Conservation (phyloP, 345 rosid genomes). For the Acer yangbiense region DNA sequence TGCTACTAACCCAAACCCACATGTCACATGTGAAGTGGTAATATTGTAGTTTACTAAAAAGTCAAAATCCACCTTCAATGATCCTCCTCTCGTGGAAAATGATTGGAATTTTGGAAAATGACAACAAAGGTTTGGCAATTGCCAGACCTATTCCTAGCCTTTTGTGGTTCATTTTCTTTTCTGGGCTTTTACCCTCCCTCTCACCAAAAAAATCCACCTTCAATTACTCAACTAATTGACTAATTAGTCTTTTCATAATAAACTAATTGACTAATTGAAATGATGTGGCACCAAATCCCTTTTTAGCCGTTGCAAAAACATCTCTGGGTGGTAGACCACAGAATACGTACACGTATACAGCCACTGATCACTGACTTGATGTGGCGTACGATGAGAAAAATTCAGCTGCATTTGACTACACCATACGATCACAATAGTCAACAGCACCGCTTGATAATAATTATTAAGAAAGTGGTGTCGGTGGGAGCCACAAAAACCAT, state of each 20-base stretch:
- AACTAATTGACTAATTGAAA: too few relatives aligned
- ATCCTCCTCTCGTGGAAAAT: too few relatives aligned
- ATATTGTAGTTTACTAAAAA: neutral
- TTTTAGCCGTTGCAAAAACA: neutral
- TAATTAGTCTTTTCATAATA: too few relatives aligned
- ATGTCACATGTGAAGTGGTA: neutral
- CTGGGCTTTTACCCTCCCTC: too few relatives aligned
- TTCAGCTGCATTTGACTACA: neutral
- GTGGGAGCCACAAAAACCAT: neutral
- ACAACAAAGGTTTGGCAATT: too few relatives aligned
- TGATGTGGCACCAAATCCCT: neutral
- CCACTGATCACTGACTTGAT: neutral
- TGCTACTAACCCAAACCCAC: too few relatives aligned
- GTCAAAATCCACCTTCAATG: neutral
- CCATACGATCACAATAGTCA: neutral
- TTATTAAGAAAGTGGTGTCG: neutral
- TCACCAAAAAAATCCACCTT: neutral
- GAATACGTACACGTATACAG: neutral
- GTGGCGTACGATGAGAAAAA: neutral
- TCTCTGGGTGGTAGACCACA: neutral
- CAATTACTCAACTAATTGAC: neutral
- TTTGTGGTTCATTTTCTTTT: too few relatives aligned
- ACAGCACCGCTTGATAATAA: neutral
- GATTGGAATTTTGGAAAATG: too few relatives aligned
- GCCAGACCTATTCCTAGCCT: too few relatives aligned